A percentile compares a stretch with the other conserved stretches of the same genome.
These are phyloP conservation scores for Inga leiocalycina DNA, from an alignment of 306 rosid species.

Conservation along the genomic window DNA sequence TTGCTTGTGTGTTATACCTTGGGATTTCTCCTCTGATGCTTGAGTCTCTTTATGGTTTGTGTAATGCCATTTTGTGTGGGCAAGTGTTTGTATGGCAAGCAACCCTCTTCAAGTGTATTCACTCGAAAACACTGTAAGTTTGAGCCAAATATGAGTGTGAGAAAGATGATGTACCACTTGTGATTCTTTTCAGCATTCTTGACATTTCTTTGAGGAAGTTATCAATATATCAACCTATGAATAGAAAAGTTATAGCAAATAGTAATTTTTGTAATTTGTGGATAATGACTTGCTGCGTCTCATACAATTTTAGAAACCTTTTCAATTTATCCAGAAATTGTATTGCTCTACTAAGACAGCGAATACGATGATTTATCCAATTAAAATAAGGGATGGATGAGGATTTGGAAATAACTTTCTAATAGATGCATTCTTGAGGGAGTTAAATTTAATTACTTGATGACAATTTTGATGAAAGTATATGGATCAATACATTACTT, in stretches of 20 bases:
- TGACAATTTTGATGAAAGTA: not conserved
- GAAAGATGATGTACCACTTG: constrained; percentile 3
- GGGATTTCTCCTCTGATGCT: not conserved
- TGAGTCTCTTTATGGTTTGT: constrained; percentile 1
- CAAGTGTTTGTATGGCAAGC: not conserved
- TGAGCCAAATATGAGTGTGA: constrained; percentile 16
- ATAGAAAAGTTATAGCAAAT: not conserved
- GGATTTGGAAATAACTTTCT: not conserved
- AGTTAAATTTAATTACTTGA: not conserved
- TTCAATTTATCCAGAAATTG: not conserved
- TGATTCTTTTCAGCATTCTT: not conserved
- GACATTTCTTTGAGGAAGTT: not conserved
- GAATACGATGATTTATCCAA: not conserved
- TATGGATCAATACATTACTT: not conserved
- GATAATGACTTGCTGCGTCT: not conserved
- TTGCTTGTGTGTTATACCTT: not conserved
- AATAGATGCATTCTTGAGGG: not conserved
- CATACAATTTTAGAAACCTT: not conserved
- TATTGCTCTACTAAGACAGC: not conserved
- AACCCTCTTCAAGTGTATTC: constrained; percentile 10
- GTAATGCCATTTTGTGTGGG: constrained; percentile 17
- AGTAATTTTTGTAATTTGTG: not conserved
- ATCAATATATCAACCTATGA: not conserved
- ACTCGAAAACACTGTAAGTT: constrained; percentile 15
- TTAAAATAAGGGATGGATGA: not conserved